A percentile compares a stretch with the other conserved stretches of the same genome.
phyloP scores from a whole-genome alignment of 768 basidiomycete species.

The Tulasnella sp. region DNA sequence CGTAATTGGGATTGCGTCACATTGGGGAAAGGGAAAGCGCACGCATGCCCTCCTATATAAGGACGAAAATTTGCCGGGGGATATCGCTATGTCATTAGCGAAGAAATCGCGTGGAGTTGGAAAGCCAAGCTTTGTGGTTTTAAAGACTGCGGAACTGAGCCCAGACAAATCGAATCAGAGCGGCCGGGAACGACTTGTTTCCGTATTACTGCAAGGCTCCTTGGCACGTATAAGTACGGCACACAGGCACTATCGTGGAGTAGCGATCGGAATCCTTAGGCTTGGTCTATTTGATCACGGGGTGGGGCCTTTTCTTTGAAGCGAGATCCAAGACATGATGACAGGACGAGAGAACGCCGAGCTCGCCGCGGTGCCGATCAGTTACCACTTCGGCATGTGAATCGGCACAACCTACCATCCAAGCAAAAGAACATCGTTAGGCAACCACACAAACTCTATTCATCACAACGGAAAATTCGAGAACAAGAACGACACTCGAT shows the following conservation, averaged over 20 bases:
- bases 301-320: background rate
- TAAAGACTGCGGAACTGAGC: background rate
- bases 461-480: background rate
- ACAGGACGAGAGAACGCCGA: constrained; percentile 4
- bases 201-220: background rate
- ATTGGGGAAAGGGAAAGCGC: background rate
- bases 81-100: constrained; percentile 1
- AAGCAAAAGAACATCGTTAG: background rate
- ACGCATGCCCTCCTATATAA: background rate
- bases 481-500: background rate
- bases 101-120: background rate
- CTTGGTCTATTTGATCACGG: background rate
- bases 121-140: background rate
- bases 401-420: background rate
- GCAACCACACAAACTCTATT: background rate
- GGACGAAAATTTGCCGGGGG: background rate
- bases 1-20: background rate
- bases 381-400: background rate
- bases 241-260: background rate
- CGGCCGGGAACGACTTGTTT: background rate
- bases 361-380: background rate
- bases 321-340: background rate
- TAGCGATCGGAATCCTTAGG: background rate
- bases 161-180: background rate
- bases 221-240: background rate